phyloP scores from a whole-genome alignment of 352 stramenopile species.

The Phytophthora lateralis region DNA sequence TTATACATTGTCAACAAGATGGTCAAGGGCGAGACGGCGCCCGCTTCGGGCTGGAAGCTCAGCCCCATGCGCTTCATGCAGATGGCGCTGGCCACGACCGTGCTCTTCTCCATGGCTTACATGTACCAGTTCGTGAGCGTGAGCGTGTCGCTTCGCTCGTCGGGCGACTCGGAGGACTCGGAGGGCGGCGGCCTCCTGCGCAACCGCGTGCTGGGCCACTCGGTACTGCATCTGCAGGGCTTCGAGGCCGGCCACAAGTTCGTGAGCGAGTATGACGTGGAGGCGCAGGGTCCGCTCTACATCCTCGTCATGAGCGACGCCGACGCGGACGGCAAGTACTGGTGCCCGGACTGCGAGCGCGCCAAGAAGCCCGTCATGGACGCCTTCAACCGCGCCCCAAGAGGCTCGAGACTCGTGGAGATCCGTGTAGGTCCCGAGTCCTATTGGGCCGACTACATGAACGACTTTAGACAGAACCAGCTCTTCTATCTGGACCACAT shows the following conservation, averaged over 20 bases:
- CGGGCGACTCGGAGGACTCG: conserved; percentile 24
- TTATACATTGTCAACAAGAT: conserved; percentile 19
- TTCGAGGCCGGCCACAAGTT: conserved; percentile 82
- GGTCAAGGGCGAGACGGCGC: conserved; percentile 15
- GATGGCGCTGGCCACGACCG: conserved; percentile 56
- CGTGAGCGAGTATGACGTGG: conserved; percentile 75
- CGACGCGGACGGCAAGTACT: conserved; percentile 72
- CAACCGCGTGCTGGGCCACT: conserved; percentile 65
- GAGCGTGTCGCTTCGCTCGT: conserved; percentile 46
- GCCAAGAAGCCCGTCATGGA: conserved; percentile 78
- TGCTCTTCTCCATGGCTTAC: conserved; percentile 69
- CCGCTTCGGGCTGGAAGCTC: conserved; percentile 16
- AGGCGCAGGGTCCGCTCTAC: conserved; percentile 66
- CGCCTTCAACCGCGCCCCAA: conserved; percentile 67
- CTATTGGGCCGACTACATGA: conserved; percentile 79
- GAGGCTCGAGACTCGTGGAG: conserved; percentile 69
- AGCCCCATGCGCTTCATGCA: conserved; percentile 81
- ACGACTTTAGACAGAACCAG: conserved; percentile 82
- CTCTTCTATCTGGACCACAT: conserved; percentile 86
- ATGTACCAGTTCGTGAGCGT: conserved; percentile 75
- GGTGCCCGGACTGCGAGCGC: conserved; percentile 77
- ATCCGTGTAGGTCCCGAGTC: conserved; percentile 60
- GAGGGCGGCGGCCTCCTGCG: conserved; percentile 25
- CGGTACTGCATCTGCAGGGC: conserved; percentile 66
- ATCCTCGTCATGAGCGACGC: conserved; percentile 82